Evolutionary conservation across 495 filamentous ascomycete species (phyloP).

Genomic region (Aspergillus baeticus): DNA sequence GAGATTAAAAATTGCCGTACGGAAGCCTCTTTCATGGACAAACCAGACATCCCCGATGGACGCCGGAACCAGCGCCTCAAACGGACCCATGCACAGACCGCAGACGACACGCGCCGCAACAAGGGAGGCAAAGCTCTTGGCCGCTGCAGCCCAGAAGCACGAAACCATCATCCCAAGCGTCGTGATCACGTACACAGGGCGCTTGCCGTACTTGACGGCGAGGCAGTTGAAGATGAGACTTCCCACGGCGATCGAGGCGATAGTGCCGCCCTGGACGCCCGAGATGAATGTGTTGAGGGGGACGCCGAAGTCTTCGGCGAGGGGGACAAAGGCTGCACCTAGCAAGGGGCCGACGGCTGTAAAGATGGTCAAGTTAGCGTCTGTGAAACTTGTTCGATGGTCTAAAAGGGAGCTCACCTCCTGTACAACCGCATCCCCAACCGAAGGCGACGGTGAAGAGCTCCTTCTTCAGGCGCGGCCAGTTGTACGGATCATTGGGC

Average conservation of each 20-base stretch:
- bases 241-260: constrained; percentile 47
- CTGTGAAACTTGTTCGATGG: no score
- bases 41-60: constrained; percentile 42
- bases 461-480: constrained; percentile 45
- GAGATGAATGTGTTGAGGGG: constrained; percentile 34
- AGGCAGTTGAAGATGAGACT: constrained; percentile 61
- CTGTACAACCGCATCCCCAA: constrained; percentile 37
- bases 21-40: constrained; percentile 64
- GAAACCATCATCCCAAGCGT: constrained; percentile 57
- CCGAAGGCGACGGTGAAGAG: constrained; percentile 34
- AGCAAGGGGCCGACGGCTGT: constrained; percentile 40
- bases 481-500: constrained; percentile 49
- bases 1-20: constrained; percentile 65
- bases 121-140: constrained; percentile 55
- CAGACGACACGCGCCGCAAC: constrained; percentile 46
- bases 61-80: constrained; percentile 31
- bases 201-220: constrained; percentile 63
- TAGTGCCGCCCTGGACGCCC: constrained; percentile 29
- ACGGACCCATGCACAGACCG: constrained; percentile 31
- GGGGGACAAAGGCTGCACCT: constrained; percentile 31
- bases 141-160: constrained; percentile 60
- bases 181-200: constrained; percentile 59
- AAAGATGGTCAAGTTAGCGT: neutral
- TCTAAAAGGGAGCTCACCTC: constrained; percentile 36
- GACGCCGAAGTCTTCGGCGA: constrained; percentile 36